Evolutionary conservation across 31 red algal species (phyloP).

Genomic region (Pterothamnion heteromorphum): DNA sequence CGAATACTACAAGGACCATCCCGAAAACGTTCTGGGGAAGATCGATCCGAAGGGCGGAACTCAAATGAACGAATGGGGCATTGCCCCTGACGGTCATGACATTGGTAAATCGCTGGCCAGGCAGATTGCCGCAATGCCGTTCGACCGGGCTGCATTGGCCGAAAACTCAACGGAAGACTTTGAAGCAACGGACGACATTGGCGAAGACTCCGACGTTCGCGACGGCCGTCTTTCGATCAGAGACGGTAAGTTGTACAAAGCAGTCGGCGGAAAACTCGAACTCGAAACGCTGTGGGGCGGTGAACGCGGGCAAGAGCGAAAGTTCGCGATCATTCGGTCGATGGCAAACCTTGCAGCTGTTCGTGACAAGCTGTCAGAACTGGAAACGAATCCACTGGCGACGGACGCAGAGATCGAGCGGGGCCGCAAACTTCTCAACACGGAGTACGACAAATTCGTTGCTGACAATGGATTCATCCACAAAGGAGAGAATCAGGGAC

Average conservation of each 20-base stretch:
- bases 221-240: not conserved
- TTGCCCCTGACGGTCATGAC: conserved; percentile 7
- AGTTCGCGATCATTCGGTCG: not conserved
- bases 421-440: not conserved
- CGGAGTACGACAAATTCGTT: not conserved
- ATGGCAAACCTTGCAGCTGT: not conserved
- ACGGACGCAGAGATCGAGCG: not conserved
- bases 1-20: conserved; percentile 7
- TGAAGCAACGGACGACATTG: not conserved
- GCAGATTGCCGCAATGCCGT: not conserved
- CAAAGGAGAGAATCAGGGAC: not conserved
- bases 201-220: not conserved
- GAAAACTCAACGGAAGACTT: not conserved
- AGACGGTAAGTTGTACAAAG: not conserved
- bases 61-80: not conserved
- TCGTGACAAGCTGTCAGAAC: not conserved
- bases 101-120: not conserved
- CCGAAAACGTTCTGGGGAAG: not conserved
- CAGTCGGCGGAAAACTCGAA: not conserved
- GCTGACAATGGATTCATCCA: not conserved
- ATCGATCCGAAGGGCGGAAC: not conserved
- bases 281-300: not conserved
- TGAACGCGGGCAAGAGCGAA: not conserved
- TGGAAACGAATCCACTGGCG: not conserved
- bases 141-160: not conserved